Base-by-base conservation (phyloP, 2,329 filamentous ascomycete genomes). In the Trichoderma asperellum region DNA sequence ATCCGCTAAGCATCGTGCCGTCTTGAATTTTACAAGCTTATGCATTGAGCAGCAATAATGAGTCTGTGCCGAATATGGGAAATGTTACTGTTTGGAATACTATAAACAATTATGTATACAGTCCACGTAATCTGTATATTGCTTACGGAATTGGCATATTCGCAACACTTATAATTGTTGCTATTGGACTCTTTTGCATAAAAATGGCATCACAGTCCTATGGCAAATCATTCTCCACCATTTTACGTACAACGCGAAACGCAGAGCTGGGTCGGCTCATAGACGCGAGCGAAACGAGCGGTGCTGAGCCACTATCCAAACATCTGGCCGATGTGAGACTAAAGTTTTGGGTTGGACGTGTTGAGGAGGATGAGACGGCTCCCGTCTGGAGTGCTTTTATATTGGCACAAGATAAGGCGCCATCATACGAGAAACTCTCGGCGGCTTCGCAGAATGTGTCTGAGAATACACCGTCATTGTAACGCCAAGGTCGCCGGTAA, bases 141-240 rank as follows among this genome's bases (percentile, higher is more conserved):
- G 59, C 59, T 21, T 61, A 61, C 59, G 59, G 59, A 29, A 34
- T 18, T 21, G 59, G 59, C 21, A 61, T 61, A 49, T 34, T 61
- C 18, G 59, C 37, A 29, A 61, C 27, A 21, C 18, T 49, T 2
- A 16, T 10, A 49, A n/a, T 61, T 16, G 59, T 34, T 6, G 16
- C 32, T 14, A 43, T 34, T 21, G 59, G 59, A 4, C 59, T 49
- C 18, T 40, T 29, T 8, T 61, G 59, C 59, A 34, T 49, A 61
- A n/a, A 43, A 18, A 29, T 27, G 14, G 29, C 40, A 4, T 61
- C 59, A 5, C 43, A 32, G n/a, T 47, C 59, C 6, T 61, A 61
- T 8, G 47, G 27, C 12, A 32, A 40, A 32, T 61, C 40, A 21
- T 61, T 61, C 18, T 61, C 59, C 6, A 61, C 59, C 5, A 24